Evolutionary conservation across 257 asterid species (phyloP).

Genomic region (Przewalskia tangutica): DNA sequence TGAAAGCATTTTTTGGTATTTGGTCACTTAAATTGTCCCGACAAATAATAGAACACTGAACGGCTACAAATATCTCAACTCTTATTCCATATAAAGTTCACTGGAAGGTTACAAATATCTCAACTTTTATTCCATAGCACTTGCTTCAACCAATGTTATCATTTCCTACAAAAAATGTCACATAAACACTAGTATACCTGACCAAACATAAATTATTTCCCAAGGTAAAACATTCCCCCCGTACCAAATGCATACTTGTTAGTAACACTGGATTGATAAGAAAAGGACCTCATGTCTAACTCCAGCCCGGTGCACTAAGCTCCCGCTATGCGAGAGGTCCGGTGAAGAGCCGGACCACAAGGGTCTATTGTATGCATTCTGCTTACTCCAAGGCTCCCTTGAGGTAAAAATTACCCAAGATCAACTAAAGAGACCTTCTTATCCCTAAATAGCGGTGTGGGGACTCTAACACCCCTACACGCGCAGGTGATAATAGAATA

Average conservation of each 20-base stretch:
- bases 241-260: not conserved
- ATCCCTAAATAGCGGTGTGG: not conserved
- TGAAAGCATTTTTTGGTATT: not conserved
- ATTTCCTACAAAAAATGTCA: not conserved
- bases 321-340: no score
- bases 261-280: not conserved
- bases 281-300: not conserved
- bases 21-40: not conserved
- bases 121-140: not conserved
- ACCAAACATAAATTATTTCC: not conserved
- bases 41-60: not conserved
- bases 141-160: not conserved
- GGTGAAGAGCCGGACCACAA: no score
- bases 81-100: not conserved
- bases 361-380: no score
- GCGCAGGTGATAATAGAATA: not conserved
- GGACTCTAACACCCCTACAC: not conserved
- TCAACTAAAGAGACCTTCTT: not conserved
- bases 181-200: not conserved
- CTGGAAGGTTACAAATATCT: not conserved
- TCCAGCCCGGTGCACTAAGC: no score
- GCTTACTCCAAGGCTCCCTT: no score
- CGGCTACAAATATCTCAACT: not conserved
- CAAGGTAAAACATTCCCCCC: not conserved
- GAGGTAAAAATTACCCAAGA: not conserved